Percentiles rank a stretch among this genome's conserved stretches.
These are phyloP conservation scores for Agrocybe chaxingu DNA, from an alignment of 768 basidiomycete genomes.

Conservation along the genomic window DNA sequence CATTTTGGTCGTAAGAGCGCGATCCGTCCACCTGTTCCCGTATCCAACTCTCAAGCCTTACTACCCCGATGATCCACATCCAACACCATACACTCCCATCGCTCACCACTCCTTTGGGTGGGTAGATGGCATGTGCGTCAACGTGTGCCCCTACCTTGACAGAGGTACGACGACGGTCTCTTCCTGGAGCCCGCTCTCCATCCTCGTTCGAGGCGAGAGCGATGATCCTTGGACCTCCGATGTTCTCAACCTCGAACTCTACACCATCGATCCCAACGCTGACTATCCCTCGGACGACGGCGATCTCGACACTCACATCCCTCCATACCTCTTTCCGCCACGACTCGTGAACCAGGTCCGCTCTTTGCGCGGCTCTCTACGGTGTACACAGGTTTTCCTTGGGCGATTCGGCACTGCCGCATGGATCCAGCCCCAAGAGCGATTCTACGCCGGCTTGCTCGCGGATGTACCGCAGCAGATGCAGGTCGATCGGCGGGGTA, in stretches of 20 bases:
- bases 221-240: conserved; percentile 59
- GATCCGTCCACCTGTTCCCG: conserved; percentile 54
- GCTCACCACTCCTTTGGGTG: conserved; percentile 59
- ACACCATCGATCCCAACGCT: conserved; percentile 40
- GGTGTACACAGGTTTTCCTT: conserved; percentile 51
- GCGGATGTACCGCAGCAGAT: conserved; percentile 19
- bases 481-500: conserved; percentile 10
- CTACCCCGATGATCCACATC: conserved; percentile 5
- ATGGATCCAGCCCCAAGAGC: conserved; percentile 59
- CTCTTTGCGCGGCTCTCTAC: conserved; percentile 47
- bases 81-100: conserved; percentile 29
- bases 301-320: conserved; percentile 2
- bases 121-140: conserved; percentile 57
- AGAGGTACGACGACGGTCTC: background rate
- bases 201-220: conserved; percentile 56
- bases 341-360: conserved; percentile 28
- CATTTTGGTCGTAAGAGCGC: conserved; percentile 57
- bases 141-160: conserved; percentile 10
- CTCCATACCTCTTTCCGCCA: conserved; percentile 50
- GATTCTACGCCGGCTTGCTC: conserved; percentile 35
- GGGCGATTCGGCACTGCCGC: conserved; percentile 56
- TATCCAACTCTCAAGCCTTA: conserved; percentile 34
- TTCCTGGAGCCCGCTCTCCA: conserved; percentile 29
- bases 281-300: conserved; percentile 1
- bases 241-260: conserved; percentile 48